Evolutionary conservation across 768 basidiomycete species (phyloP), one percentile per base, ranked within the genome.

Genomic region (Trametes cubensis): DNA sequence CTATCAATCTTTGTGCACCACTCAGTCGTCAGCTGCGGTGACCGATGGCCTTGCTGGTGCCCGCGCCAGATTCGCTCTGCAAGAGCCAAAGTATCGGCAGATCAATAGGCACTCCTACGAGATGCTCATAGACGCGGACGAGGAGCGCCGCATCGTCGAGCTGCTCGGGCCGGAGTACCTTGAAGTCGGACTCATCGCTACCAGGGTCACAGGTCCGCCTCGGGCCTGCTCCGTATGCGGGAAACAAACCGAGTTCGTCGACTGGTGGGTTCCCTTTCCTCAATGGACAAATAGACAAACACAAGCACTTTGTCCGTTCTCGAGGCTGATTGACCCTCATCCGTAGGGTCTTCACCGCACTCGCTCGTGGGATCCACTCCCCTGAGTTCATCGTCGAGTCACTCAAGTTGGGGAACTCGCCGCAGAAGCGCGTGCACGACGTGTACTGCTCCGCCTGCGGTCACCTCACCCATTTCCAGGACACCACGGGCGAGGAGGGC

Each of bases 361-460:
- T 66, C 1, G 42, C 39, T 26, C 65, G 65, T 41, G 58, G 55
- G 34, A 62, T 66, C 3, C 65, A 66, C 44, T 55, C 61, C 1
- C 56, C 47, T 21, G 54, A 59, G 23, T 66, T 66, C 61, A 60
- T 66, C 26, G 50, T 66, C 44, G 50, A 60, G 39, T 55, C 61
- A 13, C 58, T 66, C 20, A 62, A 58, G 58, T 38, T 47, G 13
- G 26, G 61, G 2, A 28, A 34, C 18, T 25, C 41, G 7, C 65
- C 65, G 15, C 34, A 63, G 45, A 58, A 62, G 58, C 51, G 56
- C 34, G 48, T 18, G 39, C 65, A 66, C 49, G 65, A 66, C 42
- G 65, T 66, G 14, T 66, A 66, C 49, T 66, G 65, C 55, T 66
- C 65, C 15, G 38, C 54, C 18, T 66, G 61, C 54, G 65, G 65